A percentile compares a stretch with the other conserved stretches of the same genome.
These are phyloP conservation scores for Pseudogymnoascus sp. DNA, from an alignment of 2,329 filamentous ascomycete genomes.

Conservation along the genomic window DNA sequence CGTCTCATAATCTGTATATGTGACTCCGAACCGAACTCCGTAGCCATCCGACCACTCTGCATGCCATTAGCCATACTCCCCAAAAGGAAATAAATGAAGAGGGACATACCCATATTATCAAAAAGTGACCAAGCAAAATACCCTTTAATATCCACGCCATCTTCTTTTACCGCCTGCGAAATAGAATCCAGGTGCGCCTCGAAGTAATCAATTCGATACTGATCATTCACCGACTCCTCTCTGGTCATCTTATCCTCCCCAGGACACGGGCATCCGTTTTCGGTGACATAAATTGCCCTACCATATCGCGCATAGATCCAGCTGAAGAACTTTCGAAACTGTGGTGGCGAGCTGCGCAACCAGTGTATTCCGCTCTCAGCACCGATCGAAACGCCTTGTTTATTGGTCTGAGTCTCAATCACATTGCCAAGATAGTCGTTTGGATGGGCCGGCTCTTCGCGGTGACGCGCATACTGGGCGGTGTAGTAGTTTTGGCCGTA, in stretches of 20 bases:
- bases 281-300: conserved; percentile 24
- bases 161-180: conserved; percentile 23
- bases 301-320: conserved; percentile 23
- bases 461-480: conserved; percentile 24
- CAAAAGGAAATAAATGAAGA: not conserved
- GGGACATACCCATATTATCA: conserved; percentile 30
- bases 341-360: conserved; percentile 17
- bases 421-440: conserved; percentile 24
- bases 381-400: conserved; percentile 21
- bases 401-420: conserved; percentile 21
- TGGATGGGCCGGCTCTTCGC: conserved; percentile 18
- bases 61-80: conserved; percentile 5
- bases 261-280: conserved; percentile 31
- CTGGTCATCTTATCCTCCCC: conserved; percentile 29
- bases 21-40: conserved; percentile 25
- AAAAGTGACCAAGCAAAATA: conserved; percentile 32
- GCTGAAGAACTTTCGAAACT: conserved; percentile 24
- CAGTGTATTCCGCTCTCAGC: conserved; percentile 19
- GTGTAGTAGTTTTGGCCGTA: conserved; percentile 29
- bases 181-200: conserved; percentile 34
- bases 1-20: conserved; percentile 25
- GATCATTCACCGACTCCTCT: conserved; percentile 32
- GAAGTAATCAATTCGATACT: conserved; percentile 33
- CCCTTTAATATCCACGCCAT: conserved; percentile 23
- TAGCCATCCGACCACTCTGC: conserved; percentile 28